These are phyloP conservation scores for Pseudogymnoascus sp. DNA, from an alignment of 2,329 filamentous ascomycete genomes.

Conservation along the genomic window DNA sequence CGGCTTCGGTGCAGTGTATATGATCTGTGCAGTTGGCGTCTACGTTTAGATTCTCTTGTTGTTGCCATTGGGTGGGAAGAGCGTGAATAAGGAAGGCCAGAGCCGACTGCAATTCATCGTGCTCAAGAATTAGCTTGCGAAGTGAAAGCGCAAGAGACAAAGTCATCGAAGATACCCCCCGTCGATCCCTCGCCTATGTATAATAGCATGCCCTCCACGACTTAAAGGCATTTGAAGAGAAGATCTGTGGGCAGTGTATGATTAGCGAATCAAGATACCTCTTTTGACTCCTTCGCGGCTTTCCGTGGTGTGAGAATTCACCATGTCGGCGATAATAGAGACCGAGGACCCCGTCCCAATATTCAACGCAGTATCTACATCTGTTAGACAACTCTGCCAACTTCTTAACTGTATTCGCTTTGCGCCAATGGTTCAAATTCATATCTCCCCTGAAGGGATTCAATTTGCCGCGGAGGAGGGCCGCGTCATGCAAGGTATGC, in stretches of 20 bases:
- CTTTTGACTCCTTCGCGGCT: neutral
- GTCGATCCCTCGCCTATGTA: neutral
- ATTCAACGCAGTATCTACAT: constrained; percentile 69
- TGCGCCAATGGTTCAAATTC: constrained; percentile 48
- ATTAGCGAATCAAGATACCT: constrained; percentile 9
- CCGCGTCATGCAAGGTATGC: constrained; percentile 77
- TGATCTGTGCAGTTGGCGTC: constrained; percentile 97
- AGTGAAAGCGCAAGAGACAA: constrained; percentile 3
- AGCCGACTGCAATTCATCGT: neutral
- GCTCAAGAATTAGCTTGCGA: neutral
- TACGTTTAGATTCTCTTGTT: constrained; percentile 59
- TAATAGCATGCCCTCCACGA: constrained; percentile 5
- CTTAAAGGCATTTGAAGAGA: constrained; percentile 2
- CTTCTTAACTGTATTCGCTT: constrained; percentile 51
- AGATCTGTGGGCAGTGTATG: constrained; percentile 1
- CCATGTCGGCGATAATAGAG: constrained; percentile 24
- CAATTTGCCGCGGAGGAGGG: constrained; percentile 83
- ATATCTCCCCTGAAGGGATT: constrained; percentile 77
- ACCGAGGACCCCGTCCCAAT: constrained; percentile 37
- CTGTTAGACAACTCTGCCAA: constrained; percentile 64
- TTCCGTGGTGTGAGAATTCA: constrained; percentile 10
- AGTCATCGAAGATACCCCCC: constrained; percentile 1
- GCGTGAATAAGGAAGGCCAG: neutral
- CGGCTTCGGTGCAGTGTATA: constrained; percentile 89
- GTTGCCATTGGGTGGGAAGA: neutral